Evolutionary conservation across 352 stramenopile species (phyloP).

Genomic region (Thraustochytrium striatum): DNA sequence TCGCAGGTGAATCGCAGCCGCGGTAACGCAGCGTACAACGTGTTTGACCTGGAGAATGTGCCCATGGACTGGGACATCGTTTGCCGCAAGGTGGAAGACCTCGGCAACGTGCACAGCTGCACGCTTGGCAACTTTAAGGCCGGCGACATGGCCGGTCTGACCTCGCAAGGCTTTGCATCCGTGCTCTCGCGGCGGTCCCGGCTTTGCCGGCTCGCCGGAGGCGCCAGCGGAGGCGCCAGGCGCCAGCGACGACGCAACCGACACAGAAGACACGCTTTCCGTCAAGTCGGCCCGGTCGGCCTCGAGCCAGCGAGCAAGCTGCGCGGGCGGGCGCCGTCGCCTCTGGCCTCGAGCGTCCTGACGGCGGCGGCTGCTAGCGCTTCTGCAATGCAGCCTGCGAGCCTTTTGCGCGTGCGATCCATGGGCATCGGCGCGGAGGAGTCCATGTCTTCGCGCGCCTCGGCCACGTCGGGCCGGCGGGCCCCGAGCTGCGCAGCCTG

Average conservation of each 20-base stretch:
- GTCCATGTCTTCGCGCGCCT: not conserved
- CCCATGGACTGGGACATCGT: not conserved
- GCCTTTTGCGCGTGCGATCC: not conserved
- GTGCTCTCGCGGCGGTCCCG: too few relatives aligned
- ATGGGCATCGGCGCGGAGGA: not conserved
- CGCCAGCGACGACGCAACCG: too few relatives aligned
- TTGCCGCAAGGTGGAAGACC: not conserved
- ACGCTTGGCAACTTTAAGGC: slow-evolving; percentile 18
- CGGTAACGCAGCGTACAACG: slow-evolving; percentile 19
- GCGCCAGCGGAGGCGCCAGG: too few relatives aligned
- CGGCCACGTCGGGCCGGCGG: not conserved
- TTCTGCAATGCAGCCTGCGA: slow-evolving; percentile 5
- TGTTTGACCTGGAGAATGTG: slow-evolving; percentile 20
- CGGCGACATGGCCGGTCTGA: not conserved
- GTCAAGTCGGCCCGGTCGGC: too few relatives aligned
- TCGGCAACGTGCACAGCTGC: slow-evolving; percentile 1
- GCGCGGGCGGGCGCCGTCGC: slow-evolving; percentile 4
- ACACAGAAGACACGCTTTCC: too few relatives aligned
- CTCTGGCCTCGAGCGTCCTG: not conserved
- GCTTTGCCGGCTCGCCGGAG: too few relatives aligned
- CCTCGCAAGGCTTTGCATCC: not conserved
- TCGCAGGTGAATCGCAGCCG: slow-evolving; percentile 34
- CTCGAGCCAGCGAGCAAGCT: too few relatives aligned
- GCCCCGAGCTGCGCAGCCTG: not conserved
- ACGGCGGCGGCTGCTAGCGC: too few relatives aligned